Evolutionary conservation across 768 basidiomycete species (phyloP).

Genomic region (Boletus sp.): DNA sequence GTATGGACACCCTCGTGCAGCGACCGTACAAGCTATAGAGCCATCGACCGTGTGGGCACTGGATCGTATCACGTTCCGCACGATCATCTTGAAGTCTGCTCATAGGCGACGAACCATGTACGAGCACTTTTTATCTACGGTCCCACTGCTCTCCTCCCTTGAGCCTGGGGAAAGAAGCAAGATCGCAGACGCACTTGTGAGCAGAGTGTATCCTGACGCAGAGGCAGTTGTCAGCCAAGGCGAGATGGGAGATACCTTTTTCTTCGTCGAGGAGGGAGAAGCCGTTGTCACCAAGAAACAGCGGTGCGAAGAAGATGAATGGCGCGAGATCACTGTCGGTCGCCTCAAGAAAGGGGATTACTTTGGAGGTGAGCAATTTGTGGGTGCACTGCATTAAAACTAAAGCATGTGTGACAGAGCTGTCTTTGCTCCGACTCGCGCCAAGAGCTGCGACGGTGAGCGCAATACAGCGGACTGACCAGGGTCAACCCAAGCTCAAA

Average conservation of each 20-base stretch:
- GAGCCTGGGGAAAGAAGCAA: slow-evolving; percentile 90
- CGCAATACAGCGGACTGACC: slow-evolving; percentile 50
- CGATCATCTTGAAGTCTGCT: slow-evolving; percentile 92
- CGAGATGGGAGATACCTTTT: slow-evolving; percentile 96
- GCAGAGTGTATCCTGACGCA: slow-evolving; percentile 76
- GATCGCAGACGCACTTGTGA: slow-evolving; percentile 92
- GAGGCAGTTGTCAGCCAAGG: slow-evolving; percentile 88
- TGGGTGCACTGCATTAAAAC: background rate
- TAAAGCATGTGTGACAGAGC: slow-evolving; percentile 50
- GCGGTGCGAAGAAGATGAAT: slow-evolving; percentile 52
- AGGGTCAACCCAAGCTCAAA: slow-evolving; percentile 65
- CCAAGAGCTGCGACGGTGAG: slow-evolving; percentile 97
- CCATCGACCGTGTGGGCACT: slow-evolving; percentile 88
- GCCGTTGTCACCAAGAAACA: slow-evolving; percentile 82
- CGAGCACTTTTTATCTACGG: slow-evolving; percentile 91
- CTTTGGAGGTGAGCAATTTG: slow-evolving; percentile 77
- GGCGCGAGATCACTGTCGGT: slow-evolving; percentile 68
- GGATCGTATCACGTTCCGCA: slow-evolving; percentile 97
- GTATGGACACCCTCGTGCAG: slow-evolving; percentile 96
- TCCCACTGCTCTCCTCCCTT: slow-evolving; percentile 81
- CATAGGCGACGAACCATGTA: slow-evolving; percentile 92
- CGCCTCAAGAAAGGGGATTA: slow-evolving; percentile 88
- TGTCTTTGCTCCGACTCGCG: slow-evolving; percentile 82
- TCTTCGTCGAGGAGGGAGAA: slow-evolving; percentile 93
- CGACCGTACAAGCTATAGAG: slow-evolving; percentile 85